These are phyloP conservation scores for Tetrahymena elliotti DNA, from an alignment of 73 alveolate genomes.

Conservation along the genomic window DNA sequence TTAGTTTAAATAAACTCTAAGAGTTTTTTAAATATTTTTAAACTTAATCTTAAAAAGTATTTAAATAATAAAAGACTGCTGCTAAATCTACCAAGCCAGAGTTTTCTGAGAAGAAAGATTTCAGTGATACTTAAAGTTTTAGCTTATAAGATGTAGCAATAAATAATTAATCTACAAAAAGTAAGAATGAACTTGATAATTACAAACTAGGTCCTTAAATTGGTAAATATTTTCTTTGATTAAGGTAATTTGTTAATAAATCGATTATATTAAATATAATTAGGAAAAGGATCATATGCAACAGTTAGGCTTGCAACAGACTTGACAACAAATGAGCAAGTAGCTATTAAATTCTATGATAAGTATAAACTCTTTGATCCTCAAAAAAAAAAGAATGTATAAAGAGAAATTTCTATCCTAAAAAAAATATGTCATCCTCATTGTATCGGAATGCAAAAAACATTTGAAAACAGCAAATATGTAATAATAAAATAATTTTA, in stretches of 20 bases:
- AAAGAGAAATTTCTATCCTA: conserved; percentile 39
- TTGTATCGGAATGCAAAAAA: conserved; percentile 19
- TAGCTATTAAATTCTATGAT: conserved; percentile 46
- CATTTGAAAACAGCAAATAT: conserved; percentile 26
- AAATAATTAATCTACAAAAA: not conserved
- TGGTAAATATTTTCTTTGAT: not conserved
- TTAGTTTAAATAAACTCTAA: too few species aligned
- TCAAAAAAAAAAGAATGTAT: conserved; percentile 4
- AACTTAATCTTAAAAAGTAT: not conserved
- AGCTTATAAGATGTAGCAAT: not conserved
- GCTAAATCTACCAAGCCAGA: not conserved
- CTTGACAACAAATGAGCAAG: not conserved
- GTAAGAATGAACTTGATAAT: not conserved
- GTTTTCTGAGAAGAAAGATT: not conserved
- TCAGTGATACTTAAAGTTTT: not conserved
- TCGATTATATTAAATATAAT: not conserved
- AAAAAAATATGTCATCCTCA: conserved; percentile 22
- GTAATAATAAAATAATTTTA: too few species aligned
- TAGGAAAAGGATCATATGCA: not conserved
- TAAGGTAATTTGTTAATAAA: not conserved
- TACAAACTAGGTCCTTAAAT: not conserved
- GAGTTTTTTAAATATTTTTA: not conserved
- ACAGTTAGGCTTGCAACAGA: not conserved
- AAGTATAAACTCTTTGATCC: conserved; percentile 15
- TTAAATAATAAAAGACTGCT: not conserved